These are phyloP conservation scores for Zygosaccharomyces sapae DNA, from an alignment of 1,139 yeast species.

Conservation along the genomic window DNA sequence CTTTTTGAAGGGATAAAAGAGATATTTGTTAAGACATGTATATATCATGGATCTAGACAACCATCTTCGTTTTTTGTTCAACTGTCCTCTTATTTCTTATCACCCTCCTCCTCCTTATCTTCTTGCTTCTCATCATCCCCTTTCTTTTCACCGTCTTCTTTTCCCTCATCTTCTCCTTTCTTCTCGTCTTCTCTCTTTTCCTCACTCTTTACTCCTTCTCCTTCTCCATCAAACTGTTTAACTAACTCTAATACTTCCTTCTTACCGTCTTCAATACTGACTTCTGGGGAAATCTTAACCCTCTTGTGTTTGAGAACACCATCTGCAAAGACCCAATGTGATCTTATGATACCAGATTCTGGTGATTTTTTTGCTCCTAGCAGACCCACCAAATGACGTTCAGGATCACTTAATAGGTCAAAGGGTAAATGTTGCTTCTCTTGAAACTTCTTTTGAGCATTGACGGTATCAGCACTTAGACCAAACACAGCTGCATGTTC, in stretches of 20 bases:
- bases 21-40: conserved; percentile 4
- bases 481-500: conserved; percentile 58
- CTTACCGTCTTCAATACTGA: conserved; percentile 61
- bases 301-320: conserved; percentile 65
- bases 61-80: too few relatives aligned
- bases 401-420: conserved; percentile 72
- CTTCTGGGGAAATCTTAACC: conserved; percentile 74
- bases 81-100: too few relatives aligned
- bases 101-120: background rate
- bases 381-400: conserved; percentile 58
- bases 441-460: conserved; percentile 72
- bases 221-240: conserved; percentile 11
- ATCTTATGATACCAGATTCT: conserved; percentile 63
- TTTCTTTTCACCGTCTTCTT: background rate
- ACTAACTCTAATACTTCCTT: conserved; percentile 43
- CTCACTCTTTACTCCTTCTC: background rate
- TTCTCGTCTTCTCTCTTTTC: too few relatives aligned
- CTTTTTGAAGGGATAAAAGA: background rate
- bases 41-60: background rate
- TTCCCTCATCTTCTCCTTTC: background rate
- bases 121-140: background rate
- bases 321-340: conserved; percentile 83
- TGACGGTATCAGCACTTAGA: conserved; percentile 67
- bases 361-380: conserved; percentile 79
- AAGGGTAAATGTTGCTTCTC: conserved; percentile 69